A percentile compares a stretch with the other conserved stretches of the same genome.
Conservation (phyloP, 2,329 filamentous ascomycete species). For the Penicillium thymicola region DNA sequence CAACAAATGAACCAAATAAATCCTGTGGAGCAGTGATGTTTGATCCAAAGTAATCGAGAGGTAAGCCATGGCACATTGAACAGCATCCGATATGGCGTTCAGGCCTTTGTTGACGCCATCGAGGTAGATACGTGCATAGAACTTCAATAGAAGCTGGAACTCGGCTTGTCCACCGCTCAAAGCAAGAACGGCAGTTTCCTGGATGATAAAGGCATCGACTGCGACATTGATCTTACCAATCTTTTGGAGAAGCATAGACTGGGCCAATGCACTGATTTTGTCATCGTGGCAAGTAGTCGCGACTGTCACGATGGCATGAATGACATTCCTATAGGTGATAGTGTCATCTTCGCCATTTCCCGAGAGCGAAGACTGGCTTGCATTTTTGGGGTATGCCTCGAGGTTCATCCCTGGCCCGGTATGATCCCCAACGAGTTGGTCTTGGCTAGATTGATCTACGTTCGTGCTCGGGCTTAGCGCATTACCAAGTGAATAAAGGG, state of each 20-base stretch:
- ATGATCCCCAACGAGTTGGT: conserved; percentile 34
- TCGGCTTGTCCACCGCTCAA: conserved; percentile 75
- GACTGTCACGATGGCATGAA: conserved; percentile 92
- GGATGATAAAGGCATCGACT: conserved; percentile 82
- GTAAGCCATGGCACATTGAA: conserved; percentile 74
- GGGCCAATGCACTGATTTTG: conserved; percentile 87
- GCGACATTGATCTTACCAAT: conserved; percentile 75
- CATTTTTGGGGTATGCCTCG: conserved; percentile 38
- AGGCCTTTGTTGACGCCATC: conserved; percentile 70
- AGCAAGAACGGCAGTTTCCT: conserved; percentile 74
- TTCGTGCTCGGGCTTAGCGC: conserved; percentile 72
- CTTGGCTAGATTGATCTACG: conserved; percentile 45
- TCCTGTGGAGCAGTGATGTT: conserved; percentile 71
- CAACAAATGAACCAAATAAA: conserved; percentile 79
- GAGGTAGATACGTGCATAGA: conserved; percentile 72
- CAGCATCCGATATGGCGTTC: conserved; percentile 65
- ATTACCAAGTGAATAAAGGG: conserved; percentile 93
- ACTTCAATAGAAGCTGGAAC: conserved; percentile 79
- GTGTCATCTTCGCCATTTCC: conserved; percentile 74
- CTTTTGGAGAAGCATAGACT: conserved; percentile 96
- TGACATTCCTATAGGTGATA: conserved; percentile 77
- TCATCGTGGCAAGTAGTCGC: conserved; percentile 76
- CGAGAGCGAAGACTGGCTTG: conserved; percentile 65
- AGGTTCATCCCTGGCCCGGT: conserved; percentile 49
- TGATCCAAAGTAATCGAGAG: conserved; percentile 67